These are phyloP conservation scores for Dryas octopetala DNA, from an alignment of 306 rosid genomes.

Conservation along the genomic window DNA sequence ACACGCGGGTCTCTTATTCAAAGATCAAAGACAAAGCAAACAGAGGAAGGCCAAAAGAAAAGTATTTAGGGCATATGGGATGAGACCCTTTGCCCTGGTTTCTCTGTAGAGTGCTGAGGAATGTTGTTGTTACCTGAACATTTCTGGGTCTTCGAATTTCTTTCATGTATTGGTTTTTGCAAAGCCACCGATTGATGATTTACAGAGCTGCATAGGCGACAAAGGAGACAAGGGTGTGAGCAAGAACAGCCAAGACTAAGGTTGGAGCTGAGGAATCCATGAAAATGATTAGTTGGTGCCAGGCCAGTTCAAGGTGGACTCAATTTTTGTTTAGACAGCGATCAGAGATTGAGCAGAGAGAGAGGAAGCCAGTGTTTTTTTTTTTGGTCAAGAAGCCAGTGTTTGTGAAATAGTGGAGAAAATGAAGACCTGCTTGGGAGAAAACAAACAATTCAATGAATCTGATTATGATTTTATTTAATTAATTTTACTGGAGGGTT, in stretches of 20 bases:
- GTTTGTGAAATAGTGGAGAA: background rate
- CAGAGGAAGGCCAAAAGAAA: background rate
- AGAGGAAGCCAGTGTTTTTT: background rate
- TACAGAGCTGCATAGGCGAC: conserved; percentile 9
- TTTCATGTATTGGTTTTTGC: conserved; percentile 12
- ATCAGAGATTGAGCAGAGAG: background rate
- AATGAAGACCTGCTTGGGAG: background rate
- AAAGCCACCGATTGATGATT: conserved; percentile 16
- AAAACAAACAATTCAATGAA: background rate
- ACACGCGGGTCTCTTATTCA: conserved; percentile 11
- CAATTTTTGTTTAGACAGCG: background rate
- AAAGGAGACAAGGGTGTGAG: conserved; percentile 15
- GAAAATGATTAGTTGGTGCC: conserved; percentile 8
- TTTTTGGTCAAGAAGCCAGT: background rate
- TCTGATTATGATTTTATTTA: background rate
- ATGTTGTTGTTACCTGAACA: conserved; percentile 32
- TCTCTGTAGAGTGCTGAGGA: conserved; percentile 9
- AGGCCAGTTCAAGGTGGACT: background rate
- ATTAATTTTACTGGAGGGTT: background rate
- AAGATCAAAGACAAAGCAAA: conserved; percentile 10
- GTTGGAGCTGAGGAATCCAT: conserved; percentile 6
- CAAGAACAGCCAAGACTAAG: conserved; percentile 24
- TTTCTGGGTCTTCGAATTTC: conserved; percentile 17
- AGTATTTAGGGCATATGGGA: conserved; percentile 14
- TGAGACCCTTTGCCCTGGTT: conserved; percentile 24